A percentile compares a stretch with the other conserved stretches of the same genome.
Conservation (phyloP, 73 alveolate genomes). For the Tetrahymena elliotti region DNA sequence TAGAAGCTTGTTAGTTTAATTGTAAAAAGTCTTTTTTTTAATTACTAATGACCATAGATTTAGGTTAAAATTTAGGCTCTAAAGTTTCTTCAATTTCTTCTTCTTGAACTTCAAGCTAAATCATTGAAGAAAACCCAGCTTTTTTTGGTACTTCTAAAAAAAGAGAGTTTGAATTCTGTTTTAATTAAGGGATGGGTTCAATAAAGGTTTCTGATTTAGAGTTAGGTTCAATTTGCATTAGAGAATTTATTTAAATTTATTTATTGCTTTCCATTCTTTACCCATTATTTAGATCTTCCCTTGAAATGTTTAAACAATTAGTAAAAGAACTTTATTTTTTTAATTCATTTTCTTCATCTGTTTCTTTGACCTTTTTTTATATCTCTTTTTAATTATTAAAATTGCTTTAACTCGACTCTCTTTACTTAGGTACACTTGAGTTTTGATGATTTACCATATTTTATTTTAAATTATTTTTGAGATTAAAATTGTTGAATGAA, state of each 20-base stretch:
- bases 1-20: neutral
- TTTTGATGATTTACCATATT: too few species aligned
- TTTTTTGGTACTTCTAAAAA: neutral
- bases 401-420: neutral
- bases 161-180: neutral
- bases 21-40: neutral
- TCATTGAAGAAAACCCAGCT: neutral
- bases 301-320: neutral
- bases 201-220: neutral
- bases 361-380: too few species aligned
- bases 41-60: neutral
- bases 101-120: neutral
- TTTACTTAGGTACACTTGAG: neutral
- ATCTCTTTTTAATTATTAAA: neutral
- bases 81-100: neutral
- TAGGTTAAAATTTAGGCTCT: neutral
- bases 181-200: neutral
- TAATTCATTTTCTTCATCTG: neutral
- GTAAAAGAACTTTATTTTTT: neutral
- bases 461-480: too few species aligned
- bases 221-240: neutral
- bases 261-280: neutral
- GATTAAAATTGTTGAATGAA: neutral
- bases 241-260: neutral
- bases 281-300: neutral